Evolutionary conservation across 23 red algal species (phyloP).

Genomic region (Gracilariopsis chorda): DNA sequence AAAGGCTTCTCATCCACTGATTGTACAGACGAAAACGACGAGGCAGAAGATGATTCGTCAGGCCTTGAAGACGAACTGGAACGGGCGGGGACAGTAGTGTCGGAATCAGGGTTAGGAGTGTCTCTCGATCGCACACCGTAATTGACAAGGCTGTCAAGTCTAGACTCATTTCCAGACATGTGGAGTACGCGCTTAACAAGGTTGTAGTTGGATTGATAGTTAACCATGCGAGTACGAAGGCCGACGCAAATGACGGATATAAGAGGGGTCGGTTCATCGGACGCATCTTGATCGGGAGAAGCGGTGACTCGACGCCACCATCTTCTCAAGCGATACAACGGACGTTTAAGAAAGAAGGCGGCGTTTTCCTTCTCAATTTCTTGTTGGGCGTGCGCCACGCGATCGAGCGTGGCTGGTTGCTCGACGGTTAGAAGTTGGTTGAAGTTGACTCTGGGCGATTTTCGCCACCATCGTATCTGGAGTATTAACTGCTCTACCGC

Average conservation of each 20-base stretch:
- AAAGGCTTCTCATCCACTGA: conserved; percentile 51
- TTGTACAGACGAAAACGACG: conserved; percentile 34
- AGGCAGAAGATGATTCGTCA: neutral
- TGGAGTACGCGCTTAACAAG: neutral
- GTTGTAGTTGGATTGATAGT: conserved; percentile 9
- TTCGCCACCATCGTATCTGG: conserved; percentile 57
- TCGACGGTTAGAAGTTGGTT: conserved; percentile 42
- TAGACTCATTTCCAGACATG: neutral
- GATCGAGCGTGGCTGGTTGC: conserved; percentile 23
- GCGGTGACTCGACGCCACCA: conserved; percentile 30
- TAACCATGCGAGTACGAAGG: conserved; percentile 38
- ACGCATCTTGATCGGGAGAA: neutral
- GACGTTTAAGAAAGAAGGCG: conserved; percentile 48
- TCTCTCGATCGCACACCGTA: conserved; percentile 19
- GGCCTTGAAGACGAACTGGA: neutral
- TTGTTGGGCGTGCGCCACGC: conserved; percentile 20
- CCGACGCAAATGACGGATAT: conserved; percentile 37
- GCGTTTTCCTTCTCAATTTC: conserved; percentile 25
- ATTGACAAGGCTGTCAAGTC: neutral
- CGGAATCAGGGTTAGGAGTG: neutral
- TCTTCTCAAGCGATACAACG: conserved; percentile 31
- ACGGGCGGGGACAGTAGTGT: neutral
- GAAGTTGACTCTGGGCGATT: neutral
- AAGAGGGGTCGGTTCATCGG: conserved; percentile 27
- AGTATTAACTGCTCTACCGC: conserved; percentile 50